Base-by-base conservation (phyloP, 495 filamentous ascomycete genomes). In the Viridothelium virens region DNA sequence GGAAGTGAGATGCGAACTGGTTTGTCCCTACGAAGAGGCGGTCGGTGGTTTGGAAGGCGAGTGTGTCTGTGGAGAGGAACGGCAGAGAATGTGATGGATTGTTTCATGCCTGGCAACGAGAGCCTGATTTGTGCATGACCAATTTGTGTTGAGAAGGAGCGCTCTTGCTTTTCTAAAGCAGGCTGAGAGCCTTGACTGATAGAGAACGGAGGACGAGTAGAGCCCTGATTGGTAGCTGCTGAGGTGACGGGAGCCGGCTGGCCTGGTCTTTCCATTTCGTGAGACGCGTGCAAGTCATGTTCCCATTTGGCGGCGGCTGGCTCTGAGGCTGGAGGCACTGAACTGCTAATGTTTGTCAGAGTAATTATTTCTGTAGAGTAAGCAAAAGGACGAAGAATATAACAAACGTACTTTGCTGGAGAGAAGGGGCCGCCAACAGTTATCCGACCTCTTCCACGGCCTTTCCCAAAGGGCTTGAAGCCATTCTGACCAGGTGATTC, bases 1-100 rank as follows among this genome's bases (percentile, higher is more conserved):
- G 94, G 94, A 53, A 99, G 81, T 36, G 92, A 96, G 65, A 99
- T 90, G 56, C 94, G 87, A 37, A 97, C 94, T 12, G 95, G 95
- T 72, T 97, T 99, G 76, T 99, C 94, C 56, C 94, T 89, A 62
- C 94, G 89, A 41, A 99, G 83, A 39, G 94, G 94, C 63, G 94
- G 95, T 9, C 94, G 87, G 76, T 97, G 94, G 71, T 96, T 90
- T 66, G 94, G 94, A 39, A 99, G 84, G 66, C 91, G 91, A 36
- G 91, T 96, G 75, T 99, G 91, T 67, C 91, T 87, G 73, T 88
- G 90, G 62, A 92, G 84, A 62, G 88, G 84, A 56, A 96, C 84
- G 39, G 85, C 82, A 34, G 89, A 75, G 70, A 92, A 91, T 48
- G 81, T 73, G 63, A 90, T 84, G 2, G 91, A 85, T 36, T 83